These are phyloP conservation scores for Pestalotiopsis sp. DNA, from an alignment of 2,329 filamentous ascomycete genomes.

Conservation along the genomic window DNA sequence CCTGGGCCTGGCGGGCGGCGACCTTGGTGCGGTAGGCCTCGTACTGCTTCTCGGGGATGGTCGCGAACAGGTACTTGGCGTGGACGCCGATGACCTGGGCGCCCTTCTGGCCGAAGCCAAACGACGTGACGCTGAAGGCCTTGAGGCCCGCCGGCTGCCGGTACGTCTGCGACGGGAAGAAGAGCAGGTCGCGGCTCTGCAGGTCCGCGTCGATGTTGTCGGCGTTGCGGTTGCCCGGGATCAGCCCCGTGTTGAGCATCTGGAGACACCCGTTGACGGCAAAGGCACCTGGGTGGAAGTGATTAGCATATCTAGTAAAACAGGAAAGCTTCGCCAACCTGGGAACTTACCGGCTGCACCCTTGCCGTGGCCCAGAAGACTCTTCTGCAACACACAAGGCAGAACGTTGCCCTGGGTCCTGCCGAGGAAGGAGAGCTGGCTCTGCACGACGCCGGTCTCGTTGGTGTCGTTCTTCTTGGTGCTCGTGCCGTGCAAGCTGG, in stretches of 20 bases:
- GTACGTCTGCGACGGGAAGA: conserved; percentile 7
- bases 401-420: conserved; percentile 33
- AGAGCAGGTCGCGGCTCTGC: background rate
- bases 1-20: background rate
- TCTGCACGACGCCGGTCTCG: conserved; percentile 35
- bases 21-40: conserved; percentile 15
- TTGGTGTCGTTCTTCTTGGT: conserved; percentile 41
- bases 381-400: conserved; percentile 36
- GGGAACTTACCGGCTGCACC: conserved; percentile 33
- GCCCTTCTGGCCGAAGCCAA: conserved; percentile 48
- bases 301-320: too few species aligned
- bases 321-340: too few species aligned
- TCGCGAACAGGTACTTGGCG: conserved; percentile 36
- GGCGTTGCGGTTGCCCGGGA: conserved; percentile 96
- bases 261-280: conserved; percentile 99
- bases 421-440: conserved; percentile 36
- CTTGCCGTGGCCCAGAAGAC: conserved; percentile 39
- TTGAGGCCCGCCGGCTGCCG: conserved; percentile 19
- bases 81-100: conserved; percentile 36
- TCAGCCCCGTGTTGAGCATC: conserved; percentile 88
- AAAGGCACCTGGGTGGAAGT: conserved; percentile 70
- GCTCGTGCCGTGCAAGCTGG: conserved; percentile 41
- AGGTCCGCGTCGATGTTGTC: conserved; percentile 70
- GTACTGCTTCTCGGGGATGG: conserved; percentile 20
- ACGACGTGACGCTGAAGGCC: conserved; percentile 40